These are phyloP conservation scores for Amaranthus palmeri DNA, from an alignment of 148 eudicot genomes.

Conservation along the genomic window DNA sequence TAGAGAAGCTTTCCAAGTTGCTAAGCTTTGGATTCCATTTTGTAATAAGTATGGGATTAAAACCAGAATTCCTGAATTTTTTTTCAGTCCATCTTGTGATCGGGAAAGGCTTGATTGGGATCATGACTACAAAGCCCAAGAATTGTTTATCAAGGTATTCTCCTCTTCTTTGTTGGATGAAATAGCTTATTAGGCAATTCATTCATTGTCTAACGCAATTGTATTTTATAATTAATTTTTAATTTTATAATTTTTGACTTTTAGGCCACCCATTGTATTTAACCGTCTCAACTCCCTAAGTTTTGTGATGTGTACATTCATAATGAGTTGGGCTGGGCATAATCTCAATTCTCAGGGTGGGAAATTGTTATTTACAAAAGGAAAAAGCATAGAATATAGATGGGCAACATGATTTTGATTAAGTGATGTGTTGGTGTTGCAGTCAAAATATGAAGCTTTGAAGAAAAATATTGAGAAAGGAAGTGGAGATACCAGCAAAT, in stretches of 20 bases:
- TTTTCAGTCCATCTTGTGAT: conserved; percentile 28
- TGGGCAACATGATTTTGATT: not conserved
- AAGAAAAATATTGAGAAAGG: conserved; percentile 17
- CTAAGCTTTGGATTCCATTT: conserved; percentile 51
- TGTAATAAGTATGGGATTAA: conserved; percentile 43
- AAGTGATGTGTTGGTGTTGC: conserved; percentile 3
- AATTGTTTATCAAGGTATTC: conserved; percentile 20
- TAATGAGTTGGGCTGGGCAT: no score
- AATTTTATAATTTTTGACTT: no score
- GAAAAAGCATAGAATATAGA: no score
- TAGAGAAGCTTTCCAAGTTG: conserved; percentile 38
- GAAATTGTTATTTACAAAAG: no score
- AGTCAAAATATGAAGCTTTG: conserved; percentile 30
- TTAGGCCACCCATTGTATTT: no score
- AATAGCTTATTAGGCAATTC: not conserved
- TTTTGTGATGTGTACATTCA: no score
- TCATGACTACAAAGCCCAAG: conserved; percentile 13
- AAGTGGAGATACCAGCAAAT: conserved; percentile 26
- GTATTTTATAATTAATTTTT: no score
- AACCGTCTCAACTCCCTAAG: no score
- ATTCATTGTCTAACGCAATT: no score
- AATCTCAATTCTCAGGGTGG: no score
- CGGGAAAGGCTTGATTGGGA: conserved; percentile 18
- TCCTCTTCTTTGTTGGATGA: not conserved
- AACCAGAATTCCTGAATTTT: conserved; percentile 53